A percentile compares a stretch with the other conserved stretches of the same genome.
phyloP scores from a whole-genome alignment of 2,329 filamentous ascomycete species.

The Tolypocladium ovalisporum region DNA sequence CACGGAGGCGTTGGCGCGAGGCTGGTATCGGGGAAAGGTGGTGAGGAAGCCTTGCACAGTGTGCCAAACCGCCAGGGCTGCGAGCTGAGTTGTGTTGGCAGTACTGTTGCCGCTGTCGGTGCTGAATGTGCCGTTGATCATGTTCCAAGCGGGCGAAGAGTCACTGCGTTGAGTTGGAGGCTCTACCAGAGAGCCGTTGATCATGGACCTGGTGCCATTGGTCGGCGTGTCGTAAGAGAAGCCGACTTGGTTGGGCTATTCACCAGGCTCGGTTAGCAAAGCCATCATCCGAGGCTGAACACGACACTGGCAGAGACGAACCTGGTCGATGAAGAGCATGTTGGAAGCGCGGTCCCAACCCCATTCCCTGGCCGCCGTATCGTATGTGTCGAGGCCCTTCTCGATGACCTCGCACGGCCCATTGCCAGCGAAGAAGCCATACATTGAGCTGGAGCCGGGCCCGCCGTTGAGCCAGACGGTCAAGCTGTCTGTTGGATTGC shows the following conservation, averaged over 20 bases:
- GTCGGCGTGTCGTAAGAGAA: slow-evolving; percentile 56
- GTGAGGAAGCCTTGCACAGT: slow-evolving; percentile 51
- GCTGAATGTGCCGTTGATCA: slow-evolving; percentile 56
- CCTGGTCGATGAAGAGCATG: slow-evolving; percentile 47
- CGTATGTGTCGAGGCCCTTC: slow-evolving; percentile 34
- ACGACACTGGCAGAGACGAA: slow-evolving; percentile 13
- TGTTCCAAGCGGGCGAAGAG: slow-evolving; percentile 17
- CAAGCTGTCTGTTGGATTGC: slow-evolving; percentile 28
- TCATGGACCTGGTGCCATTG: slow-evolving; percentile 46
- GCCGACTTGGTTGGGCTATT: slow-evolving; percentile 57
- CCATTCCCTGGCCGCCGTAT: slow-evolving; percentile 48
- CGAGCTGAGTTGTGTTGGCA: slow-evolving; percentile 43
- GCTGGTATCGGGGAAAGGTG: slow-evolving; percentile 47
- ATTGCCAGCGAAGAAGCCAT: slow-evolving; percentile 51
- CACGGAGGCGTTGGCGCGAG: slow-evolving; percentile 33
- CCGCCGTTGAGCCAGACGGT: slow-evolving; percentile 59
- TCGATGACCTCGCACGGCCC: slow-evolving; percentile 43
- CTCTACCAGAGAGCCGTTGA: slow-evolving; percentile 23
- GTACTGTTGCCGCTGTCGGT: slow-evolving; percentile 36
- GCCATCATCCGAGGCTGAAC: not conserved
- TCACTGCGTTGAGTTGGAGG: slow-evolving; percentile 10
- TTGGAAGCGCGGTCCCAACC: slow-evolving; percentile 51
- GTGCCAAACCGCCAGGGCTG: slow-evolving; percentile 53
- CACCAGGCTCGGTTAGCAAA: not conserved
- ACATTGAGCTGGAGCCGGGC: slow-evolving; percentile 53